These are phyloP conservation scores for Colletotrichum acutatum DNA, from an alignment of 2,329 filamentous ascomycete genomes.

Conservation along the genomic window DNA sequence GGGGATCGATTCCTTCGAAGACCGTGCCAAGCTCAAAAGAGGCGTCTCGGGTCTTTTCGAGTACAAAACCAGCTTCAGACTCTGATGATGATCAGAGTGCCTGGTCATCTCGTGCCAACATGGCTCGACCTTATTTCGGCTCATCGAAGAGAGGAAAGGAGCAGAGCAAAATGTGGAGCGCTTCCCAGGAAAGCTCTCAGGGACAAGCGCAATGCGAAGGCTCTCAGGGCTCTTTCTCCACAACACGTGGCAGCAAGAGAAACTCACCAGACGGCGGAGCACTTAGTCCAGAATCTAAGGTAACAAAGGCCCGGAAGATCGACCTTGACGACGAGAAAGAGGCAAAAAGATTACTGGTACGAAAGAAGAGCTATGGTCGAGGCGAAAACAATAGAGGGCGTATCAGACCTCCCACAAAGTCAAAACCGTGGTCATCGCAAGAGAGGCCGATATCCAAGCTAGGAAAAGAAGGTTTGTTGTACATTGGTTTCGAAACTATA, in stretches of 20 bases:
- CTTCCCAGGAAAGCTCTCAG: constrained; percentile 1
- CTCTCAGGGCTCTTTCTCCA: neutral
- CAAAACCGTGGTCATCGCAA: neutral
- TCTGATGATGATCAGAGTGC: constrained; percentile 5
- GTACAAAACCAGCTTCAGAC: neutral
- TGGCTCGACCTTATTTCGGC: constrained; percentile 8
- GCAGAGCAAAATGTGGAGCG: neutral
- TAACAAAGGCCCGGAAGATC: neutral
- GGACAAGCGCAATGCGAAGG: neutral
- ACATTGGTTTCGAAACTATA: no score
- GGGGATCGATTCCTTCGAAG: neutral
- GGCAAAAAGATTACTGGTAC: neutral
- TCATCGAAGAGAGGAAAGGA: constrained; percentile 10
- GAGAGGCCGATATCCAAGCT: neutral
- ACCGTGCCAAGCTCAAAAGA: neutral
- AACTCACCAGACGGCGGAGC: neutral
- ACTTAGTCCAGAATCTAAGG: constrained; percentile 1
- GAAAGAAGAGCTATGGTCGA: neutral
- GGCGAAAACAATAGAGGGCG: neutral
- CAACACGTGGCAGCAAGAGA: constrained; percentile 16
- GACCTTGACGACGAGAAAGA: neutral
- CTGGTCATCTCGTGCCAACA: neutral
- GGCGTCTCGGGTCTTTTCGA: neutral
- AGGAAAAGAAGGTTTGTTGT: constrained; percentile 14
- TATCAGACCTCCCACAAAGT: neutral